A percentile compares a stretch with the other conserved stretches of the same genome.
Evolutionary conservation across 805 yeast species (phyloP).

Genomic region (Phaffomyces opuntiae): DNA sequence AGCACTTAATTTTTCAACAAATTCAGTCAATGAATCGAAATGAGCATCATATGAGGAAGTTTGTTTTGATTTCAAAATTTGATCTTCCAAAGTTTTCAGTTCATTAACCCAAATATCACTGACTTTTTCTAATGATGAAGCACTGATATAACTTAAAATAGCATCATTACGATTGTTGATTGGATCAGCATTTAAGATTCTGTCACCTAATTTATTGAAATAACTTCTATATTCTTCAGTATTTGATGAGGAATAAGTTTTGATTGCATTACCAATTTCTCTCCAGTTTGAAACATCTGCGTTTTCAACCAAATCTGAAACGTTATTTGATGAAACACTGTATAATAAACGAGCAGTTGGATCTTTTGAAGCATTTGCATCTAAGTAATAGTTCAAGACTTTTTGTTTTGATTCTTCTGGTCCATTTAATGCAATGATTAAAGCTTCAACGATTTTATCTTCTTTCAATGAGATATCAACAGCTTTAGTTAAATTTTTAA

Average conservation of each 20-base stretch:
- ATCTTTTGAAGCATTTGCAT: constrained; percentile 39
- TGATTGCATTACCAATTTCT: constrained; percentile 63
- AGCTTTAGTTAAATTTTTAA: constrained; percentile 60
- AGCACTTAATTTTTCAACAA: constrained; percentile 78
- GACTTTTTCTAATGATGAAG: constrained; percentile 72
- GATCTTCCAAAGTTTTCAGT: constrained; percentile 40
- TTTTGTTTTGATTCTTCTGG: constrained; percentile 53
- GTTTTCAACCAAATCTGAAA: constrained; percentile 67
- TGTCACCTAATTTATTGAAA: constrained; percentile 68
- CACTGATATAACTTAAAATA: constrained; percentile 69
- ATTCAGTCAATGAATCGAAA: constrained; percentile 69
- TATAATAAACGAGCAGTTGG: constrained; percentile 69
- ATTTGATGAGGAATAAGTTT: constrained; percentile 42
- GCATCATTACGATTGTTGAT: constrained; percentile 64
- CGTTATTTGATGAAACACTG: constrained; percentile 47
- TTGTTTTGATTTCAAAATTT: constrained; percentile 30
- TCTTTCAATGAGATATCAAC: constrained; percentile 57
- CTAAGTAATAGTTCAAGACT: constrained; percentile 67
- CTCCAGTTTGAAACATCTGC: constrained; percentile 80
- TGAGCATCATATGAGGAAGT: constrained; percentile 76
- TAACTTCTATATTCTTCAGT: constrained; percentile 44
- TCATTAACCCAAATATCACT: constrained; percentile 82
- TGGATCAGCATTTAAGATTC: constrained; percentile 46
- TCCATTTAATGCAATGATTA: constrained; percentile 69
- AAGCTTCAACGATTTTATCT: constrained; percentile 68